Evolutionary conservation across 176 grass and related monocot genomes (phyloP), one percentile per base, ranked within the genome.

Genomic region (Zea luxurians): DNA sequence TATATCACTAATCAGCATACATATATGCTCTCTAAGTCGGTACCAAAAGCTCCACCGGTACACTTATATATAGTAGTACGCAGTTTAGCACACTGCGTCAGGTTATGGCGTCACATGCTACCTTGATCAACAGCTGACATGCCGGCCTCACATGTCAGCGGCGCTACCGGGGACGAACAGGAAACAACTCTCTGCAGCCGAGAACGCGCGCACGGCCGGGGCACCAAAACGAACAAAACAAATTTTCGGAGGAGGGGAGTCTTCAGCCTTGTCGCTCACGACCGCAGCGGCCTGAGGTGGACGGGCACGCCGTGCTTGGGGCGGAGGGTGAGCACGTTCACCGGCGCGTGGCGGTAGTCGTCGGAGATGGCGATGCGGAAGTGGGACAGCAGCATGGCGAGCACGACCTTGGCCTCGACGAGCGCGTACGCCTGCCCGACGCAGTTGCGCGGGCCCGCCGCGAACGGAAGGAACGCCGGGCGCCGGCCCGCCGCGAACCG

Each of bases 331-430:
- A 98, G 95, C 4, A 98, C 85, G 49, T 94, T 98, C 2, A 92
- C 77, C 1, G 95, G 95, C 15, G 95, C 91, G 18, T 98, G 95
- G 46, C 91, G 85, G 68, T 98, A 98, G 52, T 86, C 73, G 17
- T 94, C 80, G 45, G 95, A 92, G 41, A 98, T 98, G 79, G 91
- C 43, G 85, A 98, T 83, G 46, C 83, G 85, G 61, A 98, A 98
- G 73, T 13, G 64, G 8, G 84, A 70, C 20, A 97, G 78, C 3
- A 97, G 78, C 90, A 97, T 93, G 38, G 91, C 84, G 20, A 97
- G 86, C 43, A 97, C 82, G 43, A 97, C 72, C 86, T 97, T 97
- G 60, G 91, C 91, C 59, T 93, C 93, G 74, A 90, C 80, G 4
- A 90, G 80, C 16, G 91, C 93, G 57, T 93, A 97, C 8, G 86